Evolutionary conservation across 768 basidiomycete species (phyloP), one percentile per base, ranked within the genome.

Genomic region (Rhizopogon rudus): DNA sequence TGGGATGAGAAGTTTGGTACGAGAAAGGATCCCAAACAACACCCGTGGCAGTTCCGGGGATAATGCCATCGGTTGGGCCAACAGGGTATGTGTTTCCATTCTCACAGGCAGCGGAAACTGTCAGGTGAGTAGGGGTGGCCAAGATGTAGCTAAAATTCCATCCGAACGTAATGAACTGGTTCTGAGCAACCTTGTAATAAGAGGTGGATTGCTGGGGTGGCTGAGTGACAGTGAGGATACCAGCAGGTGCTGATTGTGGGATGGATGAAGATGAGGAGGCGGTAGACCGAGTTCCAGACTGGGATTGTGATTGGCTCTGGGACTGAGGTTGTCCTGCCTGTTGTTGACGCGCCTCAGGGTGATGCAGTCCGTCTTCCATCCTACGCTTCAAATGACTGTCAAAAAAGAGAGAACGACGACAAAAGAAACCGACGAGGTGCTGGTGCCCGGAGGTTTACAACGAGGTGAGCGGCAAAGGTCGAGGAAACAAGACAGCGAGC

Each of bases 31-130:
- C 90, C 94, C 94, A 96, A 5, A 86, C 79, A 8, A 89, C 83
- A 41, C 73, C 63, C 6, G 89, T 89, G 35, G 86, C 84, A 0
- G 81, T 83, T 0, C 88, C 93, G 1, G 81, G 75, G 4, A 93
- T 81, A 29, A 85, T 71, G 2, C 89, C 87, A 62, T 87, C 75
- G 5, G 86, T 82, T 6, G 89, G 86, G 2, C 91, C 92, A 8
- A 96, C 89, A 14, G 91, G 82, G 67, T 93, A 98, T 1, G 92
- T 94, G 71, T 90, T 91, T 3, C 90, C 90, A 65, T 95, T 94
- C 13, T 85, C 84, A 70, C 89, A 88, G 43, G 86, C 78, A 29
- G 93, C 93, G 40, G 83, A 82, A 57, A 96, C 77, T 13, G 93
- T 95, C 57, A 96, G 79, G 60, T 77, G 77, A 3, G 83, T 81